Evolutionary conservation across 75 land plant species (phyloP).

Genomic region (Cryptomeria japonica): DNA sequence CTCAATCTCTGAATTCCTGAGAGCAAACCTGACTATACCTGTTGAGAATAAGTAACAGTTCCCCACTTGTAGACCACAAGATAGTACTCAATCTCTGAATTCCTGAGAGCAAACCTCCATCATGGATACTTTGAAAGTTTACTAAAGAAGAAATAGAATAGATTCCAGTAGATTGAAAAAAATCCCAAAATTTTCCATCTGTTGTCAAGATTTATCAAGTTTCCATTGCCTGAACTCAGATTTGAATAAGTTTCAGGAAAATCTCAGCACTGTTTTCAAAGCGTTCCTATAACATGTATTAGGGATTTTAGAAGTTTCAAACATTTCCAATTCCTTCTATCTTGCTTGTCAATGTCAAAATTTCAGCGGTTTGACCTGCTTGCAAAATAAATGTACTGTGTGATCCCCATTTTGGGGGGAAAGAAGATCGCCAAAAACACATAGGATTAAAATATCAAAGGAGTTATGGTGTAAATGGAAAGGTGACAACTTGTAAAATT

Average conservation of each 20-base stretch:
- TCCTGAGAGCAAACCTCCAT: neutral
- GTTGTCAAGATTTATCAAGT: neutral
- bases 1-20: neutral
- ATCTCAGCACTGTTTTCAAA: neutral
- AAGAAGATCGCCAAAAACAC: neutral
- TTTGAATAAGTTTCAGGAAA: neutral
- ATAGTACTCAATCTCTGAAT: neutral
- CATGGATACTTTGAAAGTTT: neutral
- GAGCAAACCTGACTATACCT: neutral
- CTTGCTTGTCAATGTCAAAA: neutral
- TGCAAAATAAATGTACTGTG: neutral
- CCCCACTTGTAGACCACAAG: neutral
- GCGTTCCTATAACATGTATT: neutral
- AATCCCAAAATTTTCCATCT: neutral
- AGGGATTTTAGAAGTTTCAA: neutral
- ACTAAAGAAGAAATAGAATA: neutral
- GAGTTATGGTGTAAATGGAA: neutral
- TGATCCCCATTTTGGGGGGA: neutral
- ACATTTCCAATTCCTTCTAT: neutral
- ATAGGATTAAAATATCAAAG: neutral
- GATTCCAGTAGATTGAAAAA: neutral
- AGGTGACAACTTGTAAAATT: neutral
- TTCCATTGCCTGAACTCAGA: neutral
- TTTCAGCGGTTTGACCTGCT: neutral
- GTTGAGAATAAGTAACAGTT: neutral